These are phyloP conservation scores for Aquilaria yunnanensis DNA, from an alignment of 345 rosid genomes.

Conservation along the genomic window DNA sequence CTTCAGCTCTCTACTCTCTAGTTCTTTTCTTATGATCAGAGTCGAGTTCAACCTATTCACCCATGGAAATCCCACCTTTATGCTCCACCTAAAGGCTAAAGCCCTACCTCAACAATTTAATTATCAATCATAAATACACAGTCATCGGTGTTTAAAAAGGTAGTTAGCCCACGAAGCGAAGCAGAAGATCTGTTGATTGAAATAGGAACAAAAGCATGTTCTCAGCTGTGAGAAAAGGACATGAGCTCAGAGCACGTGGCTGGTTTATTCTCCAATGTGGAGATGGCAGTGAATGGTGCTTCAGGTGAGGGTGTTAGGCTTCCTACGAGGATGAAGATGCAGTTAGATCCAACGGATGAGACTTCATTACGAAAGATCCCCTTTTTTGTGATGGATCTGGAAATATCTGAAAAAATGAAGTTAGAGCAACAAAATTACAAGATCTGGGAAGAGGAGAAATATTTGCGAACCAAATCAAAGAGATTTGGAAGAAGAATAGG, in stretches of 20 bases:
- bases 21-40: conserved; percentile 73
- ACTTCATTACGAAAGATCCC: conserved; percentile 57
- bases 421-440: conserved; percentile 9
- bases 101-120: conserved; percentile 63
- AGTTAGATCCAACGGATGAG: conserved; percentile 33
- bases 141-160: conserved; percentile 35
- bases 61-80: conserved; percentile 67
- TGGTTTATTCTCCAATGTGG: conserved; percentile 47
- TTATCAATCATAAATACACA: conserved; percentile 79
- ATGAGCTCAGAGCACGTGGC: conserved; percentile 28
- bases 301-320: conserved; percentile 86
- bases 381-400: conserved; percentile 77
- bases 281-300: conserved; percentile 64
- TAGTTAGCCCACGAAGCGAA: conserved; percentile 18
- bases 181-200: conserved; percentile 54
- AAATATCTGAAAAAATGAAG: conserved; percentile 76
- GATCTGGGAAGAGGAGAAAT: too few species aligned
- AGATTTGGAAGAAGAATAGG: too few species aligned
- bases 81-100: conserved; percentile 63
- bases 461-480: too few species aligned
- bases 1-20: conserved; percentile 64
- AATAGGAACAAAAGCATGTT: conserved; percentile 19
- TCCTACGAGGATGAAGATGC: conserved; percentile 48
- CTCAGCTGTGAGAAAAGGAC: conserved; percentile 28
- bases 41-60: conserved; percentile 75